phyloP scores from a whole-genome alignment of 2,329 filamentous ascomycete genomes.

The Penicillium sclerotiorum region DNA sequence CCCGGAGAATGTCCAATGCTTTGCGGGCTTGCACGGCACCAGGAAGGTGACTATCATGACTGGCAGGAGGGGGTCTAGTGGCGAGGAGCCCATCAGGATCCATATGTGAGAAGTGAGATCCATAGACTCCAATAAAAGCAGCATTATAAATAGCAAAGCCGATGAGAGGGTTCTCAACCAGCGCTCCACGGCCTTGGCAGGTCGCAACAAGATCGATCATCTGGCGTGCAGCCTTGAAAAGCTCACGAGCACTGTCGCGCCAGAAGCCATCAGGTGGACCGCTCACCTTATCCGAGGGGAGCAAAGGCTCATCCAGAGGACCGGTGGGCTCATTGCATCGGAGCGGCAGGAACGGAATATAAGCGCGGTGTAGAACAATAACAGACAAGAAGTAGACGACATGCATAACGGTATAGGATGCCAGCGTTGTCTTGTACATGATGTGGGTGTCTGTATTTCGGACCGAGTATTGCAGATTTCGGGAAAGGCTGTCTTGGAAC shows the following conservation, averaged over 20 bases:
- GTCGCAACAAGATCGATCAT: conserved; percentile 56
- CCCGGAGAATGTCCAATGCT: conserved; percentile 42
- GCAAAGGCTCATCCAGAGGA: conserved; percentile 54
- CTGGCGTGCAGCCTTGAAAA: conserved; percentile 56
- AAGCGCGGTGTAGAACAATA: conserved; percentile 59
- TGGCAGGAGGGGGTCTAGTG: conserved; percentile 26
- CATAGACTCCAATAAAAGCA: conserved; percentile 55
- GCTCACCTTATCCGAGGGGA: conserved; percentile 46
- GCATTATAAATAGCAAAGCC: conserved; percentile 60
- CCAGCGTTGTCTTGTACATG: conserved; percentile 52
- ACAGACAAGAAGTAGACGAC: conserved; percentile 57
- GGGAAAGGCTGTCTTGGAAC: conserved; percentile 55
- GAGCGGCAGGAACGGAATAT: conserved; percentile 58
- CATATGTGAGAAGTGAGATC: conserved; percentile 59
- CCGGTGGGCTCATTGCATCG: conserved; percentile 54
- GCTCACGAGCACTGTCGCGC: conserved; percentile 52
- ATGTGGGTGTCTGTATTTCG: conserved; percentile 59
- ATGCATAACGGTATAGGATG: conserved; percentile 59
- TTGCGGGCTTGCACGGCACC: conserved; percentile 40
- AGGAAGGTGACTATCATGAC: conserved; percentile 30
- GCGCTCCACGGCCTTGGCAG: conserved; percentile 53
- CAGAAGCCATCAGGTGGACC: conserved; percentile 54
- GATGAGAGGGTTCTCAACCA: conserved; percentile 59
- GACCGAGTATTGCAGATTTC: conserved; percentile 53
- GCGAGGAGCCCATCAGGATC: conserved; percentile 55